Evolutionary conservation across 2,329 filamentous ascomycete species (phyloP).

Genomic region (Orbilia javanica): DNA sequence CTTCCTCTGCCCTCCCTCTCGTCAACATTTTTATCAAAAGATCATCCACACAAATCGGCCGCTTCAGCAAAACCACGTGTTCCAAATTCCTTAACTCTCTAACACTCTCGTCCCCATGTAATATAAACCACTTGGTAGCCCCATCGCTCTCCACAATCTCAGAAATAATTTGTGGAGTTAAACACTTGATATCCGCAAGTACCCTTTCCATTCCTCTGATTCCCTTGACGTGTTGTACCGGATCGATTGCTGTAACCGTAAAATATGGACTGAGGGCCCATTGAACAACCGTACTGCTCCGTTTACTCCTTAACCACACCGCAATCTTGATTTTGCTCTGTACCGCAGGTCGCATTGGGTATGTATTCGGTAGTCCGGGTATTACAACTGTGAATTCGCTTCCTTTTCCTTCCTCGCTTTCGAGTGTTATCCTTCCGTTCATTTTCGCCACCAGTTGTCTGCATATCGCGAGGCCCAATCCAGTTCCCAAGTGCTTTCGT

Average conservation of each 20-base stretch:
- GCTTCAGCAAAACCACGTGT: conserved; percentile 40
- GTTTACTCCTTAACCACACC: conserved; percentile 50
- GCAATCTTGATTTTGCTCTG: conserved; percentile 52
- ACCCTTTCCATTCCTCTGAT: conserved; percentile 45
- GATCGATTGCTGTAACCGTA: conserved; percentile 29
- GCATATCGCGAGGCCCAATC: conserved; percentile 76
- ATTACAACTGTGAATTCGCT: conserved; percentile 70
- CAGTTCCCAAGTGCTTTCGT: conserved; percentile 74
- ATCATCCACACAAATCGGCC: conserved; percentile 53
- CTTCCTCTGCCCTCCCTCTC: conserved; percentile 33
- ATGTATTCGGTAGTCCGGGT: conserved; percentile 35
- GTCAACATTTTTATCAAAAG: conserved; percentile 45
- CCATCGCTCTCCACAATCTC: conserved; percentile 41
- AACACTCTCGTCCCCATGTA: conserved; percentile 49
- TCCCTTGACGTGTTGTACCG: conserved; percentile 15
- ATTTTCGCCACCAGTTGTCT: conserved; percentile 73
- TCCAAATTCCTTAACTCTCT: conserved; percentile 50
- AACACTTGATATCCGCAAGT: conserved; percentile 50
- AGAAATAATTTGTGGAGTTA: conserved; percentile 50
- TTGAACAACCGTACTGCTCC: conserved; percentile 48
- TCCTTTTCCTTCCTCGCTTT: conserved; percentile 70
- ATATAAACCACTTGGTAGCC: conserved; percentile 45
- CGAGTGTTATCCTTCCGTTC: conserved; percentile 72
- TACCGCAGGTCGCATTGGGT: conserved; percentile 24
- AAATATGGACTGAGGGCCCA: conserved; percentile 55